Evolutionary conservation across 2,329 filamentous ascomycete species (phyloP).

Genomic region (Diaporthe eres): DNA sequence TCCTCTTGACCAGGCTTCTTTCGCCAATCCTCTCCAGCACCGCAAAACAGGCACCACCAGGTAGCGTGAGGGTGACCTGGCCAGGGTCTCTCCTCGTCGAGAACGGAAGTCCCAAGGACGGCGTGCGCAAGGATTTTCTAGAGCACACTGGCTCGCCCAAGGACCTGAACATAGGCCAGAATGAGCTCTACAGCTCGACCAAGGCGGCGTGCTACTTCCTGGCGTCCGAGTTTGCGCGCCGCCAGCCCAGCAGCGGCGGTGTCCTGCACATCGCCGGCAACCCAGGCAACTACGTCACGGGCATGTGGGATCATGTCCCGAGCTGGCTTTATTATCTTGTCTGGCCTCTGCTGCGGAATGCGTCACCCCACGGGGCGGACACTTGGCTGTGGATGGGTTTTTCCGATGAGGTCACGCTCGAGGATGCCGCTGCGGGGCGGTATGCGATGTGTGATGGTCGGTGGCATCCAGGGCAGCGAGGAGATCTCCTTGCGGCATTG

Average conservation of each 20-base stretch:
- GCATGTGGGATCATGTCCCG: slow-evolving; percentile 22
- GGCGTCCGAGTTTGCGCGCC: slow-evolving; percentile 45
- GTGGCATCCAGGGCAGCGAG: slow-evolving; percentile 46
- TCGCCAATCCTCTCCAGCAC: slow-evolving; percentile 43
- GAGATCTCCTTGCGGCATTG: slow-evolving; percentile 43
- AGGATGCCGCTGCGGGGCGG: slow-evolving; percentile 42
- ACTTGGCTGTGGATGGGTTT: slow-evolving; percentile 47
- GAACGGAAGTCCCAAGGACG: slow-evolving; percentile 41
- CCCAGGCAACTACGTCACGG: slow-evolving; percentile 7
- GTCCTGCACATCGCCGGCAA: slow-evolving; percentile 37
- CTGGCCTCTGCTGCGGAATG: slow-evolving; percentile 32
- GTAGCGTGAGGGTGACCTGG: slow-evolving; percentile 45
- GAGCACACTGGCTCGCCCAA: slow-evolving; percentile 17
- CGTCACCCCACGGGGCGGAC: slow-evolving; percentile 42
- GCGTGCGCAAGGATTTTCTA: slow-evolving; percentile 43
- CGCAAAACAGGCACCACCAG: slow-evolving; percentile 37
- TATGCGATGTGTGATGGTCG: slow-evolving; percentile 46
- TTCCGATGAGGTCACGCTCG: slow-evolving; percentile 43
- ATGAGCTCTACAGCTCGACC: slow-evolving; percentile 43
- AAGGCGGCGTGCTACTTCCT: slow-evolving; percentile 46
- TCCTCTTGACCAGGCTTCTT: slow-evolving; percentile 44
- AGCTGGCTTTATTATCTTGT: slow-evolving; percentile 2
- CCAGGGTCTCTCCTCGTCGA: slow-evolving; percentile 45
- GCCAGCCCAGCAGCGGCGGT: slow-evolving; percentile 36
- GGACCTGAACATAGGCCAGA: slow-evolving; percentile 33